These are phyloP conservation scores for Entomortierella parvispora DNA, from an alignment of 192 early-diverging fungal species.

Conservation along the genomic window DNA sequence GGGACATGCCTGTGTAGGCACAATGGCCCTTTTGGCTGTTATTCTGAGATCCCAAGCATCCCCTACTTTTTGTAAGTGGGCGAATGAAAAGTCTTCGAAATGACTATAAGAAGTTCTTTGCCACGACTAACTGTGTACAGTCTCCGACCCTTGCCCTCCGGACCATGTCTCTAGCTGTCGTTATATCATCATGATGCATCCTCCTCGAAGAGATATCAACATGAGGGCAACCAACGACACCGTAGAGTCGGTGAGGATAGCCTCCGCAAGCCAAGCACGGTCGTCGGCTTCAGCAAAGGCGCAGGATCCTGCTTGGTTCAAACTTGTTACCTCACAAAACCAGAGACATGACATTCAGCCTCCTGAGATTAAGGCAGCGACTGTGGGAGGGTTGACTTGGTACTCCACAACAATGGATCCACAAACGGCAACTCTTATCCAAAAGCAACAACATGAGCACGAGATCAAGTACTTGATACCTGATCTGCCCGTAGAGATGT, in stretches of 20 bases:
- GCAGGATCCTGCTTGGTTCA: slow-evolving; percentile 18
- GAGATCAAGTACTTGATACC: slow-evolving; percentile 39
- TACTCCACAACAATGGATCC: slow-evolving; percentile 38
- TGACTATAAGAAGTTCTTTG: too few species aligned
- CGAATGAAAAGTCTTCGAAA: too few species aligned
- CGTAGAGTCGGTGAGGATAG: not conserved
- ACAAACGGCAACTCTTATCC: slow-evolving; percentile 11
- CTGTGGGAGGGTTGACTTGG: slow-evolving; percentile 22
- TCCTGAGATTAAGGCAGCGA: not conserved
- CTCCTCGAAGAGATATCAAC: not conserved
- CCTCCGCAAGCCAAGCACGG: not conserved
- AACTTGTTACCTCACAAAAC: slow-evolving; percentile 1
- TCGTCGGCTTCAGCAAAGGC: not conserved
- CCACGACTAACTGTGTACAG: too few species aligned
- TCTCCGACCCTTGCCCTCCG: slow-evolving; percentile 11
- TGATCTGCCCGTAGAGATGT: slow-evolving; percentile 23
- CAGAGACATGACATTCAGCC: too few species aligned
- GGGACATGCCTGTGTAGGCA: too few species aligned
- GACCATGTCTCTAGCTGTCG: slow-evolving; percentile 33
- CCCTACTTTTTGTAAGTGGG: too few species aligned
- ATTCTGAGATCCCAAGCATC: too few species aligned
- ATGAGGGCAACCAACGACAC: not conserved
- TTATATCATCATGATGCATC: slow-evolving; percentile 50
- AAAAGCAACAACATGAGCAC: slow-evolving; percentile 18
- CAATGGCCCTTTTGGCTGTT: too few species aligned